Conservation (phyloP, 2,329 filamentous ascomycete genomes). For the Phyllosticta citrichinensis region DNA sequence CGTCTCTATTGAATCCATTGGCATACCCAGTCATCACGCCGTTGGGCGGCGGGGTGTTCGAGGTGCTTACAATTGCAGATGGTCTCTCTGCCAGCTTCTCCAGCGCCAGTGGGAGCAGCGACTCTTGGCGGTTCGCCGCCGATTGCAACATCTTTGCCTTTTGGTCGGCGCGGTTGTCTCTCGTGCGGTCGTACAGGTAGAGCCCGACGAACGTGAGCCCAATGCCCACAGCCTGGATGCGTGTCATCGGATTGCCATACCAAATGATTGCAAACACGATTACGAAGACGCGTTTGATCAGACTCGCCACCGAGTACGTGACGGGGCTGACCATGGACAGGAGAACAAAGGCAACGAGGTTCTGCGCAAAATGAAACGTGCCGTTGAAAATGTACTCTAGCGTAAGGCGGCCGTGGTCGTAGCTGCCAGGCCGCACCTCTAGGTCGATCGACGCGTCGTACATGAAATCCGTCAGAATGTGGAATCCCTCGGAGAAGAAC, state of each 20-base stretch:
- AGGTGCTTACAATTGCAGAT: background rate
- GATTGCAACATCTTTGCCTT: slow-evolving; percentile 56
- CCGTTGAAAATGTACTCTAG: slow-evolving; percentile 97
- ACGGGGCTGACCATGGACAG: slow-evolving; percentile 91
- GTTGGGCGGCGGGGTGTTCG: slow-evolving; percentile 1
- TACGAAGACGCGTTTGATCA: slow-evolving; percentile 96
- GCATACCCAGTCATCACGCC: slow-evolving; percentile 2
- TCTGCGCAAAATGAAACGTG: slow-evolving; percentile 91
- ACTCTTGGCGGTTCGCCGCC: slow-evolving; percentile 53
- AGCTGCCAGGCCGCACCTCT: slow-evolving; percentile 64
- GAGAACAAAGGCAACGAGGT: slow-evolving; percentile 87
- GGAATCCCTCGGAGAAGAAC: slow-evolving; percentile 82
- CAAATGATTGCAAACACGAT: slow-evolving; percentile 91
- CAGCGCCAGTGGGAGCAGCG: slow-evolving; percentile 49
- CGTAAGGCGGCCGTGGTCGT: slow-evolving; percentile 50
- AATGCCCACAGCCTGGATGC: slow-evolving; percentile 75
- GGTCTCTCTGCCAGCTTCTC: slow-evolving; percentile 7
- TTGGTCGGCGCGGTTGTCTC: slow-evolving; percentile 78
- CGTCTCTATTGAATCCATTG: slow-evolving; percentile 28
- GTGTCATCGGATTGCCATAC: slow-evolving; percentile 86
- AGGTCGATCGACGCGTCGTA: slow-evolving; percentile 71
- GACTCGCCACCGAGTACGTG: slow-evolving; percentile 88
- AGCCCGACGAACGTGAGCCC: slow-evolving; percentile 80
- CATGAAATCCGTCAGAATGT: slow-evolving; percentile 66
- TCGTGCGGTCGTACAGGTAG: slow-evolving; percentile 91